phyloP scores from a whole-genome alignment of 2,329 filamentous ascomycete genomes.

The Colletotrichum simmondsii region DNA sequence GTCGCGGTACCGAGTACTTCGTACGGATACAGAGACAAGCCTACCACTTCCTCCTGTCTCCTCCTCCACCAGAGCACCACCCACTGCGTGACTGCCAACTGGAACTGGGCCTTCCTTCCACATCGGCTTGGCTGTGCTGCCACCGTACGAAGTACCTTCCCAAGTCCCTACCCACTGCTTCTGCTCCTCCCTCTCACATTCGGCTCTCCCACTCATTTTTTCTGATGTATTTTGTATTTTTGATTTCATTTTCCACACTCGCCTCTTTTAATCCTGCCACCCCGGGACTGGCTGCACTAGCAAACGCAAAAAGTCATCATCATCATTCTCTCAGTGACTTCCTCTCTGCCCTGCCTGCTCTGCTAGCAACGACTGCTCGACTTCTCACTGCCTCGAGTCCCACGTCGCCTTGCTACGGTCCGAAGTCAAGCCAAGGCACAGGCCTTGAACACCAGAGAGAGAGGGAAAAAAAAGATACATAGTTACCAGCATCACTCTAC shows the following conservation, averaged over 20 bases:
- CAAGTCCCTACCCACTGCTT: not conserved
- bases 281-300: slow-evolving; percentile 17
- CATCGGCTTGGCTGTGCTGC: slow-evolving; percentile 1
- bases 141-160: not conserved
- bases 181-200: slow-evolving; percentile 6
- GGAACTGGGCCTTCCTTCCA: not conserved
- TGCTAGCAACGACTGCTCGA: not conserved
- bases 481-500: not conserved
- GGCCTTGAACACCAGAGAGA: not conserved
- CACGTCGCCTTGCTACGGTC: slow-evolving; percentile 10
- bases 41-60: slow-evolving; percentile 2
- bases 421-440: not conserved
- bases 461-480: not conserved
- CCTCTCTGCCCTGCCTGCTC: slow-evolving; percentile 20
- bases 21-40: not conserved
- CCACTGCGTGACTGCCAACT: not conserved
- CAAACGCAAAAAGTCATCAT: slow-evolving; percentile 31
- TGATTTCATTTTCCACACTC: not conserved
- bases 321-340: slow-evolving; percentile 28
- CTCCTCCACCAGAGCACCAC: not conserved
- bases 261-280: slow-evolving; percentile 14
- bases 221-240: not conserved
- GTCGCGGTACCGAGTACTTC: not conserved
- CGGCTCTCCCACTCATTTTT: not conserved
- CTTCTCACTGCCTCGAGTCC: not conserved